Evolutionary conservation across 2,329 filamentous ascomycete genomes (phyloP), one percentile per base, ranked within the genome.

Genomic region (Trichoderma koningii): DNA sequence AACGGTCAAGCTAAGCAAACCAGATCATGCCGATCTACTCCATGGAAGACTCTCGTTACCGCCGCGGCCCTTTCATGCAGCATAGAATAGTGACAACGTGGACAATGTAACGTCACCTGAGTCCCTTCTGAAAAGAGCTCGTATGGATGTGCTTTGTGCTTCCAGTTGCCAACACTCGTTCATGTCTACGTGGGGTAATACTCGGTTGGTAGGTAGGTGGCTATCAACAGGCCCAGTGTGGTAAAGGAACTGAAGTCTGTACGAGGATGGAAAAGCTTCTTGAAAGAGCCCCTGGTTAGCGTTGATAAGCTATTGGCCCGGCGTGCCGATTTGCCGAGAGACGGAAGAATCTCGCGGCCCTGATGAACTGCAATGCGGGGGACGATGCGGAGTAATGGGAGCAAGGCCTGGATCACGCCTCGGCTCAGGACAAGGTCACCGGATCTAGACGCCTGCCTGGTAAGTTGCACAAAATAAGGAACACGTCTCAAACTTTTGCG

Each of bases 31-130:
- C 47, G 30, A 52, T 61, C 57, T 52, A 30, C 10, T 17, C 23
- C 12, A 17, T 26, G 21, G 21, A 38, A 21, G 15, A 28, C 12
- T 5, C 28, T 30, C 30, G 7, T 9, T 21, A 52, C 12, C 19
- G 21, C 57, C 42, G 9, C 30, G 23, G 14, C 34, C 5, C 30
- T 28, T n/a, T 38, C 30, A 21, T 44, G 19, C 21, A 6, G 30
- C 47, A n/a, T 52, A 52, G 28, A 30, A 44, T 14, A n/a, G 34
- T 7, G 23, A 30, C 10, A 10, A 12, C 10, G 26, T 52, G n/a
- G n/a, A 61, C 7, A 26, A 57, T 61, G 57, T 61, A 61, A 61
- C 57, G 57, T 61, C 57, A 61, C 57, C 34, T 52, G 57, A 61
- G 57, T 26, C 30, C 38, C n/a, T 10, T 52, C 23, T 52, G 41